phyloP scores from a whole-genome alignment of 768 basidiomycete genomes.

The Lactarius indigo region DNA sequence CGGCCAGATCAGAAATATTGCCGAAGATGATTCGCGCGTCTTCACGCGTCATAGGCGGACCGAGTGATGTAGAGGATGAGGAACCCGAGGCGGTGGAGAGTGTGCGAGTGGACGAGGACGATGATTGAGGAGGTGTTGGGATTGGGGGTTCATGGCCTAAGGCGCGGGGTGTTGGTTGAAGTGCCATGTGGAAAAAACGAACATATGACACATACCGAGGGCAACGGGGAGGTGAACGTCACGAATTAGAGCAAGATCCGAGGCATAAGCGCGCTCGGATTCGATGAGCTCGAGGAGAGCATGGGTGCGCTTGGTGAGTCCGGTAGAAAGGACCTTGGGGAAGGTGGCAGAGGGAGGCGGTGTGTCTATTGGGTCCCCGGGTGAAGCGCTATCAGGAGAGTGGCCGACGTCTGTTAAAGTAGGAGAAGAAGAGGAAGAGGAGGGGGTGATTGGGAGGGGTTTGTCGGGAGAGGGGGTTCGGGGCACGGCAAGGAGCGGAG shows the following conservation, averaged over 20 bases:
- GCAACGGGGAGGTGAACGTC: slow-evolving; percentile 79
- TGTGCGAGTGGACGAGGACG: slow-evolving; percentile 49
- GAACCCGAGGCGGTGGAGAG: slow-evolving; percentile 51
- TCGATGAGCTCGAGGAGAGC: slow-evolving; percentile 74
- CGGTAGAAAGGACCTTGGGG: slow-evolving; percentile 17
- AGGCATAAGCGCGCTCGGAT: slow-evolving; percentile 78
- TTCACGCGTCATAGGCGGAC: slow-evolving; percentile 65
- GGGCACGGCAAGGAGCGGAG: slow-evolving; percentile 9
- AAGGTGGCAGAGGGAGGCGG: slow-evolving; percentile 20
- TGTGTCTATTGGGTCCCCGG: slow-evolving; percentile 14
- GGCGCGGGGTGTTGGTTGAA: slow-evolving; percentile 3
- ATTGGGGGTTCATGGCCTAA: slow-evolving; percentile 43
- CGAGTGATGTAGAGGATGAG: slow-evolving; percentile 36
- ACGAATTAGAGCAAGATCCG: slow-evolving; percentile 75
- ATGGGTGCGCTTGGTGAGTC: slow-evolving; percentile 66
- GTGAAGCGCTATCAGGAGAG: slow-evolving; percentile 15
- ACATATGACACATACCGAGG: slow-evolving; percentile 47
- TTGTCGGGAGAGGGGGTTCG: slow-evolving; percentile 33
- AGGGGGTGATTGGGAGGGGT: slow-evolving; percentile 33
- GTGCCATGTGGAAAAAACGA: neutral
- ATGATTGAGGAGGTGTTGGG: slow-evolving; percentile 33
- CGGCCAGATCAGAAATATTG: slow-evolving; percentile 72
- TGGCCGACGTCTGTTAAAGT: slow-evolving; percentile 18
- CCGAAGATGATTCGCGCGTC: slow-evolving; percentile 71
- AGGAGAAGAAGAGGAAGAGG: slow-evolving; percentile 26